These are phyloP conservation scores for Cydonia oblonga DNA, from an alignment of 331 rosid genomes.

Conservation along the genomic window DNA sequence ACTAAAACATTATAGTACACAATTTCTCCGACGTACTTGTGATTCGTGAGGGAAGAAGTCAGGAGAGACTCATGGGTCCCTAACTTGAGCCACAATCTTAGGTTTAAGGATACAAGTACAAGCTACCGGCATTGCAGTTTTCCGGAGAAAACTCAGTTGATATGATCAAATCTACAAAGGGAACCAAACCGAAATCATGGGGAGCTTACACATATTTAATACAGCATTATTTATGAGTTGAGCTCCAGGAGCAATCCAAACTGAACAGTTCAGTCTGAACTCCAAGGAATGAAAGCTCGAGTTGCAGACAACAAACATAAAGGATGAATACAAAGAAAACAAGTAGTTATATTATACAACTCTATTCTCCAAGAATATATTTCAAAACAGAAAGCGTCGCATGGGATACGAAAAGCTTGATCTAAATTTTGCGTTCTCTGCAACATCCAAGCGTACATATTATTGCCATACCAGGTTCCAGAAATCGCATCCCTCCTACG, in stretches of 20 bases:
- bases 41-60: background rate
- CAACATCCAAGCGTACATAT: background rate
- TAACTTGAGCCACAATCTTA: background rate
- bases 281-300: background rate
- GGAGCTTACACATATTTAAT: background rate
- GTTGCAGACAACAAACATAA: background rate
- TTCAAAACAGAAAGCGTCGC: background rate
- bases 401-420: too few species aligned
- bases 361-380: background rate
- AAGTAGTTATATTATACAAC: background rate
- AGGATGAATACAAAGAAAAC: background rate
- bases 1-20: background rate
- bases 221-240: background rate
- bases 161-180: background rate
- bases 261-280: background rate
- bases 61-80: background rate
- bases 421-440: background rate
- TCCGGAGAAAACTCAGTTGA: background rate
- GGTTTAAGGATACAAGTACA: background rate
- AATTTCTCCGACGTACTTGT: background rate
- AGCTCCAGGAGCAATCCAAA: background rate
- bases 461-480: background rate
- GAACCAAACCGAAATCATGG: background rate
- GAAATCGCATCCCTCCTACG: slow-evolving; percentile 2
- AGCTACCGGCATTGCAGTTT: background rate